Evolutionary conservation across 1,284 basidiomycete genomes (phyloP), one percentile per base, ranked within the genome.

Genomic region (Pterula multifida): DNA sequence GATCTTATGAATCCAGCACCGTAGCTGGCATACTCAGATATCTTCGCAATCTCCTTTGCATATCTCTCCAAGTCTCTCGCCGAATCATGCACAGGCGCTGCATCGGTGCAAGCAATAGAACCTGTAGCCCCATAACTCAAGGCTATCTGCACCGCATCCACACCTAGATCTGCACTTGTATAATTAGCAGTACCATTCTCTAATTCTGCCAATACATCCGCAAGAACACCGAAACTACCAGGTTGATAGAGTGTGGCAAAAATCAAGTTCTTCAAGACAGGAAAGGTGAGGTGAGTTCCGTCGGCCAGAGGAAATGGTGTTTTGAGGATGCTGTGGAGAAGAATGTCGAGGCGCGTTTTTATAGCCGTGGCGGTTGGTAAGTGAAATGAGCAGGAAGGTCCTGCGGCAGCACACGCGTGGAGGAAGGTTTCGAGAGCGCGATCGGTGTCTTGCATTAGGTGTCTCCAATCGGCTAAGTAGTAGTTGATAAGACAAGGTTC

Each of bases 51-150:
- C 17, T 42, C 39, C 39, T 42, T 17, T 4, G 39, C 39, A 42
- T 42, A 42, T 4, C 19, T 17, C 39, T 42, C 17, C 13, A 42
- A 17, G 19, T 42, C 39, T 17, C 19, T 4, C 9, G 17, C n/a
- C 4, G 39, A 17, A 22, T 42, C 39, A 6, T 6, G 9, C 9
- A 47, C 45, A 23, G 12, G 23, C 21, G 11, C 13, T 6, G 21
- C 45, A 47, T 47, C 45, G 4, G 22, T 47, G 45, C 45, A 47
- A 11, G 19, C 45, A 23, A 47, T 26, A n/a, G n/a, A n/a, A n/a
- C n/a, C n/a, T n/a, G n/a, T n/a, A n/a, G n/a, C n/a, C n/a, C n/a
- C n/a, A n/a, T n/a, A n/a, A n/a, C n/a, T n/a, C 13, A 45, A 9
- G 19, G 45, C 45, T 23, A 24, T 11, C 45, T 28, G 21, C 9